phyloP scores from a whole-genome alignment of 2,329 filamentous ascomycete genomes.

The Colletotrichum echinochloae region DNA sequence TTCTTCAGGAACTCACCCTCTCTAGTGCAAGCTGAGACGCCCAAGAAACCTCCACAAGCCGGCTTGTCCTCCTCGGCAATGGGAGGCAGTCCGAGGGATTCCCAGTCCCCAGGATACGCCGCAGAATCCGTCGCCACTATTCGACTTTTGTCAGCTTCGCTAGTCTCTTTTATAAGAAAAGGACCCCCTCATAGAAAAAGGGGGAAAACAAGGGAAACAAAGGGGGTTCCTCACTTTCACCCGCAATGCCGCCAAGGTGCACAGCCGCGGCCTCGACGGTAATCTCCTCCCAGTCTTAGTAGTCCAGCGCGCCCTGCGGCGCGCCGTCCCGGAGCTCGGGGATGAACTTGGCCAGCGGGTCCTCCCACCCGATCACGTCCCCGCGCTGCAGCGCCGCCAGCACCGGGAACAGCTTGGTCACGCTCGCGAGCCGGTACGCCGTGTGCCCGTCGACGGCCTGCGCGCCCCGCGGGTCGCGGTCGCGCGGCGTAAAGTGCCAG shows the following conservation, averaged over 20 bases:
- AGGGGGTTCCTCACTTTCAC: slow-evolving; percentile 48
- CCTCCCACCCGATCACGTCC: slow-evolving; percentile 47
- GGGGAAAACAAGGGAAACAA: no score
- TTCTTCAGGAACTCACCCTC: slow-evolving; percentile 39
- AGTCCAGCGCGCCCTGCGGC: slow-evolving; percentile 46
- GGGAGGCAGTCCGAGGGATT: slow-evolving; percentile 49
- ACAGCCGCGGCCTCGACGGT: slow-evolving; percentile 59
- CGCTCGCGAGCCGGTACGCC: slow-evolving; percentile 56
- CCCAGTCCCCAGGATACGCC: slow-evolving; percentile 47
- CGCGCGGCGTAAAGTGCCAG: slow-evolving; percentile 44
- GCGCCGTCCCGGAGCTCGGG: slow-evolving; percentile 51
- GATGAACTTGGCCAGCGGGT: slow-evolving; percentile 59
- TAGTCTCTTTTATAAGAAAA: no score
- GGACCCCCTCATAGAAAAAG: neutral
- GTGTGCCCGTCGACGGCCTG: slow-evolving; percentile 48
- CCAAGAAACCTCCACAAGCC: slow-evolving; percentile 51
- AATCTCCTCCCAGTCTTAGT: slow-evolving; percentile 60
- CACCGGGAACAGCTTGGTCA: slow-evolving; percentile 52
- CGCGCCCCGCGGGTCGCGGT: slow-evolving; percentile 42
- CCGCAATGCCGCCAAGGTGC: slow-evolving; percentile 58
- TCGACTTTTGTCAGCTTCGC: slow-evolving; percentile 9
- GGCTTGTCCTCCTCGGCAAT: slow-evolving; percentile 47
- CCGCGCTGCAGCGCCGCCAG: slow-evolving; percentile 37
- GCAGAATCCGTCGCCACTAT: slow-evolving; percentile 51
- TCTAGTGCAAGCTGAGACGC: slow-evolving; percentile 47